Conservation (phyloP, 192 early-diverging fungal genomes). For the Glomus cerebriforme region DNA sequence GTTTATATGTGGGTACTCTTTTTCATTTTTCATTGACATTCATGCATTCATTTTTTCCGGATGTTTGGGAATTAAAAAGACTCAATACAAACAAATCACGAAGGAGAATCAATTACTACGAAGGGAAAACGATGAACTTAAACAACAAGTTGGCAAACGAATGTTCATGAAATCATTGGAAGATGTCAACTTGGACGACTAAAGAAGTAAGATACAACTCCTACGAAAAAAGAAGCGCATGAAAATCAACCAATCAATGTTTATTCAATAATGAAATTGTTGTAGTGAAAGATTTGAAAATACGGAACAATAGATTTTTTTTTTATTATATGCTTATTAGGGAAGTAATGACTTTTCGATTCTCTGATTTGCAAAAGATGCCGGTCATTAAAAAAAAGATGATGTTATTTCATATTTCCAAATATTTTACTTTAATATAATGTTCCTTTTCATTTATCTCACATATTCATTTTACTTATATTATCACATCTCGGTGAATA, state of each 20-base stretch:
- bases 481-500: too few species aligned
- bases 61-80: constrained; percentile 11
- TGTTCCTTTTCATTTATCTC: background rate
- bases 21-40: constrained; percentile 5
- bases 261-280: background rate
- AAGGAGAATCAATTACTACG: constrained; percentile 20
- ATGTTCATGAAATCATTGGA: constrained; percentile 27
- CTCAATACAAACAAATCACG: constrained; percentile 19
- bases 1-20: constrained; percentile 22
- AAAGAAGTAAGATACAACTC: background rate
- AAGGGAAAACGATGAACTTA: constrained; percentile 21
- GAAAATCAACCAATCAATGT: background rate
- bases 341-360: background rate
- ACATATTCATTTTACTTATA: too few species aligned
- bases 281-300: background rate
- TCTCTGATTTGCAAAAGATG: background rate
- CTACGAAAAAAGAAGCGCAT: background rate
- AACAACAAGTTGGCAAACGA: constrained; percentile 26
- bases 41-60: background rate
- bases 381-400: background rate
- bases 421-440: background rate
- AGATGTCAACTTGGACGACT: constrained; percentile 26
- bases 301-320: background rate
- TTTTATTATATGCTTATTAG: background rate
- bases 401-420: background rate